Conservation (phyloP, 2,329 filamentous ascomycete genomes). For the Microcyclosporella mali region DNA sequence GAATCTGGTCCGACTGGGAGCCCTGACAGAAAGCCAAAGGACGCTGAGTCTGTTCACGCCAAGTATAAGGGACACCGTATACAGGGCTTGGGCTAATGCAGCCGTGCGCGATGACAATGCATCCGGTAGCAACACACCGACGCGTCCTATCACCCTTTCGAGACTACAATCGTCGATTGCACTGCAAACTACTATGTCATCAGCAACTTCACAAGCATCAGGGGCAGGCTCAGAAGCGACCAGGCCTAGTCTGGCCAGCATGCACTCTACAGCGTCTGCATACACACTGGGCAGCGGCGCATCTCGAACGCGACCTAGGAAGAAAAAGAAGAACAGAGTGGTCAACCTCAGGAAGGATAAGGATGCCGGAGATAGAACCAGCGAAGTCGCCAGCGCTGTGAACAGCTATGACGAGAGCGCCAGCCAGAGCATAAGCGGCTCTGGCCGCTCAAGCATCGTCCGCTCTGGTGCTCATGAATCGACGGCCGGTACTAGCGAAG, state of each 20-base stretch:
- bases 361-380: slow-evolving; percentile 43
- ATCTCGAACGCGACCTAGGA: slow-evolving; percentile 55
- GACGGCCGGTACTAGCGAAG: slow-evolving; percentile 14
- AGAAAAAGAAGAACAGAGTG: slow-evolving; percentile 77
- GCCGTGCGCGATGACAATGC: slow-evolving; percentile 59
- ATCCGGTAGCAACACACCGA: slow-evolving; percentile 36
- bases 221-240: slow-evolving; percentile 62
- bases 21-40: slow-evolving; percentile 79
- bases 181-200: slow-evolving; percentile 49
- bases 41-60: slow-evolving; percentile 90
- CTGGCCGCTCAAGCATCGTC: slow-evolving; percentile 40
- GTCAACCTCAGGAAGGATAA: slow-evolving; percentile 68
- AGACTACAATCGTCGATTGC: slow-evolving; percentile 45
- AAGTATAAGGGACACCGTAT: slow-evolving; percentile 81
- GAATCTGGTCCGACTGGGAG: slow-evolving; percentile 76
- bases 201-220: slow-evolving; percentile 53
- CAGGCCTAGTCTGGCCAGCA: slow-evolving; percentile 59
- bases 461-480: slow-evolving; percentile 54
- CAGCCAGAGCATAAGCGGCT: slow-evolving; percentile 15
- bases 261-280: slow-evolving; percentile 47
- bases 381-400: slow-evolving; percentile 35
- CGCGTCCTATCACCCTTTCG: slow-evolving; percentile 40
- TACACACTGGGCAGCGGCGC: slow-evolving; percentile 55
- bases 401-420: slow-evolving; percentile 37
- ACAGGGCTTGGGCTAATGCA: slow-evolving; percentile 82